Base-by-base conservation (phyloP, 805 yeast species). In the Candida oleophila region DNA sequence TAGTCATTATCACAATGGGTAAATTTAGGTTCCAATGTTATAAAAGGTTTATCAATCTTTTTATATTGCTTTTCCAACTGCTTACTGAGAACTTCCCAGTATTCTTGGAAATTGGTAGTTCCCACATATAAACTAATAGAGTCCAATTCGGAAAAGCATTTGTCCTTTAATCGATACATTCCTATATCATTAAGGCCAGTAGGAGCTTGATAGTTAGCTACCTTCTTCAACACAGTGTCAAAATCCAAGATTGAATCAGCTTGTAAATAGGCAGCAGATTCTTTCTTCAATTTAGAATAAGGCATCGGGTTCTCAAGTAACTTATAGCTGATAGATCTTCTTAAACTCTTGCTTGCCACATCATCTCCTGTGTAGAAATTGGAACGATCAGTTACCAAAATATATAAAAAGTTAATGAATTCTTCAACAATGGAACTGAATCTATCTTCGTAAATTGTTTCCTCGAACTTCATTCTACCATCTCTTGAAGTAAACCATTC, bases 131-230 rank as follows among this genome's bases (percentile, higher is more conserved):
- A 55, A 52, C 73, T 74, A 49, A 82, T 62, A 2, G 89, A 89
- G 61, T 92, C 94, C 38, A 91, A 78, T 22, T 75, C 68, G 1
- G 68, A 71, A 46, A 66, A 73, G 22, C 68, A 66, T 42, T 81
- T 75, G 2, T 77, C 74, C 57, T 87, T 89, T 49, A 94, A 72
- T 22, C 81, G 71, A 63, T 87, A 92, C 21, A 78, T 61, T 2
- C 96, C 89, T 19, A 74, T 64, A 52, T 86, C 86, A 20, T 76
- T 62, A 16, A 76, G 53, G 3, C 82, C 80, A 3, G 76, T 66
- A 2, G 95, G 94, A 1, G 85, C 75, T n/a, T 73, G 73, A 52
- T 75, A 82, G 32, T 73, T 79, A 1, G 96, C 83, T 30, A 82
- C 73, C 54, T 87, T 87, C 32, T 71, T 66, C 44, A 94, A 68